phyloP scores from a whole-genome alignment of 495 filamentous ascomycete genomes.

The Xylaria sp. region DNA sequence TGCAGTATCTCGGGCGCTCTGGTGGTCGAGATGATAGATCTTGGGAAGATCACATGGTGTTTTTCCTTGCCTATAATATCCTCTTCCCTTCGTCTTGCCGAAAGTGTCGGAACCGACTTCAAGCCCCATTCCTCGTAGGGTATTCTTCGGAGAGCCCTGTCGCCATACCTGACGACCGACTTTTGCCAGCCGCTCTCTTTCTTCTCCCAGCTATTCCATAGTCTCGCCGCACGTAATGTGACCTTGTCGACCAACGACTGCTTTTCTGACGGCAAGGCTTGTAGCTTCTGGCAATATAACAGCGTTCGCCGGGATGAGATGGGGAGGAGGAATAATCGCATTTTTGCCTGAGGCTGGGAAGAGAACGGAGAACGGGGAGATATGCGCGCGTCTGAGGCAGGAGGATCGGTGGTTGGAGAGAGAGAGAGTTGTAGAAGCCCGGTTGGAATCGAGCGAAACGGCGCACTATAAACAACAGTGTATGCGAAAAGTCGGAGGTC shows the following conservation, averaged over 20 bases:
- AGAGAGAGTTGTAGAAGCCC: background rate
- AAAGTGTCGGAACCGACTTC: conserved; percentile 90
- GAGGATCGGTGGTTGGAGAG: background rate
- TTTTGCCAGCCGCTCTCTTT: conserved; percentile 87
- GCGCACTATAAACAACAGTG: background rate
- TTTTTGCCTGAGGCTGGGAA: conserved; percentile 49
- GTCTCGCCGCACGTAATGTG: conserved; percentile 70
- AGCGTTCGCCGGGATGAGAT: conserved; percentile 91
- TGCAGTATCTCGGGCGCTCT: conserved; percentile 66
- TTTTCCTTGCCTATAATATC: conserved; percentile 68
- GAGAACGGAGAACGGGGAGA: conserved; percentile 22
- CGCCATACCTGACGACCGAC: conserved; percentile 82
- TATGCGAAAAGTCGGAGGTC: background rate
- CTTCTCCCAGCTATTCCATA: conserved; percentile 88
- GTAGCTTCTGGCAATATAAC: conserved; percentile 85
- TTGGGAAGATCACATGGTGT: conserved; percentile 81
- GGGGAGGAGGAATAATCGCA: conserved; percentile 95
- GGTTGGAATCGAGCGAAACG: background rate
- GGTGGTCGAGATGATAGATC: conserved; percentile 67
- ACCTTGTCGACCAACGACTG: conserved; percentile 66
- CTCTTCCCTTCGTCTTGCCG: conserved; percentile 65
- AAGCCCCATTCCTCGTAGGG: conserved; percentile 97
- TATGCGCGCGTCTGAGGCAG: conserved; percentile 5
- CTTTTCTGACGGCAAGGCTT: conserved; percentile 53
- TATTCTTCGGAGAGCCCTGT: conserved; percentile 81